Evolutionary conservation across 495 filamentous ascomycete genomes (phyloP), one percentile per base, ranked within the genome.

Genomic region (Physcia stellaris): DNA sequence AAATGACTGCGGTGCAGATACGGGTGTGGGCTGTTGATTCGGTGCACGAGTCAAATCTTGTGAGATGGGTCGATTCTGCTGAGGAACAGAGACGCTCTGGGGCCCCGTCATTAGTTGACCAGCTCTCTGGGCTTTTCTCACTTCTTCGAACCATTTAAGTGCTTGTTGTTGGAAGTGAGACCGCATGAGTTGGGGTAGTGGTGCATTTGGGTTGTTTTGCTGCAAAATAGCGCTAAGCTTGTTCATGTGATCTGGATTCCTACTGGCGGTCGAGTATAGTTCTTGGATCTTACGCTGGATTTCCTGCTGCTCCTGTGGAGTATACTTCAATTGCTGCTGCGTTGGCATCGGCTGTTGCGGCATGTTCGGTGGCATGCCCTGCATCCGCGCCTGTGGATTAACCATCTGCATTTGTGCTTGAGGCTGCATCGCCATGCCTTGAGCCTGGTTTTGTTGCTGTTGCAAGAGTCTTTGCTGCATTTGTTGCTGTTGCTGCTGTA

Each of bases 271-370:
- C 12, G 24, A 24, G 38, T 6, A 41, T 17, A 23, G 21, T 41
- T 18, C 56, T 11, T 49, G 52, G 19, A 67, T 63, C 10, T 69
- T 37, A 12, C 51, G 53, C 43, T 47, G 56, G 16, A 75, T 62
- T 19, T 62, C 54, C 1, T 65, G 59, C 33, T 58, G 51, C 16
- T 73, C 63, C 32, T 63, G 55, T 2, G 49, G 45, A 5, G 53
- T 59, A 9, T 70, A 52, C 3, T 37, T 28, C 27, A 19, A 13
- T 4, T 21, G 23, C 5, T 24, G 34, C 22, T n/a, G 34, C 4
- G 24, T 24, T 17, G 24, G 29, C 37, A 39, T 36, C 19, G 35
- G 30, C 35, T 40, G 26, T 38, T 24, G 37, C 27, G 19, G 13
- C 33, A 48, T 43, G 29, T 45, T 42, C 4, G 18, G 37, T 13